Base-by-base conservation (phyloP, 768 basidiomycete species). In the Leccinum aurantiacum region DNA sequence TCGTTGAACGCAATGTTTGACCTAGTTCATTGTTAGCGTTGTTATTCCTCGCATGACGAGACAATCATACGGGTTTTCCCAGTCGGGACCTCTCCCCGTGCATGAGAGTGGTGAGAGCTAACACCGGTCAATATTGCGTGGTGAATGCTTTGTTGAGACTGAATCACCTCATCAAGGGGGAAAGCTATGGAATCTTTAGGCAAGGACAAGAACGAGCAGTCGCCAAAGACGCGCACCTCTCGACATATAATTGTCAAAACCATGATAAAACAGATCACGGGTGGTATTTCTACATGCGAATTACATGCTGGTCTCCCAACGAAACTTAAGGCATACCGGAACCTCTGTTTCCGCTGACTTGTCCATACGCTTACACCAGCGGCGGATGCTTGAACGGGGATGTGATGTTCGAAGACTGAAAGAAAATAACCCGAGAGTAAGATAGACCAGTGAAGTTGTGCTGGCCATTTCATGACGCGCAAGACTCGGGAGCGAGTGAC, bases 21-120 rank as follows among this genome's bases (percentile, higher is more conserved):
- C 25, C 88, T 86, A 47, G 60, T 53, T 59, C 50, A 56, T 47
- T 25, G 63, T 69, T 58, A 61, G 61, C 41, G 51, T 51, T 38
- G 37, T 61, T 33, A 33, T 61, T 58, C 62, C 49, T 52, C 56
- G 35, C 17, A 47, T 22, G 17, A 56, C 35, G 29, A 50, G 57
- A 62, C 53, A 60, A 53, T 77, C 91, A 69, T 75, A 94, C 92
- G 88, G 88, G 67, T 89, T 83, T 48, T 80, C 79, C 88, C 89
- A 92, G 67, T 93, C 90, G 3, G 93, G 91, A n/a, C 94, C 93
- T 75, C 86, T 83, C 7, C 91, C 91, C 49, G 81, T 81, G 71
- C 96, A 99, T 24, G 91, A 88, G 27, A 99, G 75, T 1, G 96
- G 95, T 8, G 87, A 85, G n/a, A 98, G 80, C 89, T 98, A 65